A percentile compares a stretch with the other conserved stretches of the same genome.
phyloP scores from a whole-genome alignment of 306 rosid species.

The Delonix regia region DNA sequence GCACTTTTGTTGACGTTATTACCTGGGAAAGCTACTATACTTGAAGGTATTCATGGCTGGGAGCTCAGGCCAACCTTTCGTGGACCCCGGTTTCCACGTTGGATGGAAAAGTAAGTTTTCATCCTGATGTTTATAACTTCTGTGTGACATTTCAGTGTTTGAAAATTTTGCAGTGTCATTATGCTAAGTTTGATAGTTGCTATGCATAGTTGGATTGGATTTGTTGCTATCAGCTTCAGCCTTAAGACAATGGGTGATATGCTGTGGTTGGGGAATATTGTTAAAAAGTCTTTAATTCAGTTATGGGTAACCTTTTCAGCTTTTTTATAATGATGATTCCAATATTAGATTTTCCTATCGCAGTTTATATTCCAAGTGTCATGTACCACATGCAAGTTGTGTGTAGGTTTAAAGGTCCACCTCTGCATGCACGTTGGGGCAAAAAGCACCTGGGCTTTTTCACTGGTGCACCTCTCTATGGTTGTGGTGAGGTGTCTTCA shows the following conservation, averaged over 20 bases:
- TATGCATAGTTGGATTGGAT: background rate
- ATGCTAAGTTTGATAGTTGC: background rate
- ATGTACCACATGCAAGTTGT: background rate
- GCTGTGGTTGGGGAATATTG: conserved; percentile 1
- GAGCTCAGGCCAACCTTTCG: conserved; percentile 92
- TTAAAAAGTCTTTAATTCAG: background rate
- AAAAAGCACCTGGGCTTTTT: background rate
- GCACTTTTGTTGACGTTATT: conserved; percentile 72
- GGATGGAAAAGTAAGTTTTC: conserved; percentile 91
- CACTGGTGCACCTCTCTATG: background rate
- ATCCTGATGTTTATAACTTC: background rate
- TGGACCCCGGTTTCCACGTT: conserved; percentile 95
- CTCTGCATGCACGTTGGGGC: background rate
- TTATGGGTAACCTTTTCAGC: background rate
- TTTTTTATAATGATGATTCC: conserved; percentile 8
- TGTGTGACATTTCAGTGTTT: conserved; percentile 9
- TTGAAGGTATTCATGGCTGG: conserved; percentile 98
- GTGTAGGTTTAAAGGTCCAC: background rate
- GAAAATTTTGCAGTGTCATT: background rate
- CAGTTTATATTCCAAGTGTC: background rate
- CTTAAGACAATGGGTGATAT: background rate
- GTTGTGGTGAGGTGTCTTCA: background rate
- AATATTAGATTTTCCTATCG: background rate
- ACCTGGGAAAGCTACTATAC: conserved; percentile 82
- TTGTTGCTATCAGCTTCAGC: conserved; percentile 2